Evolutionary conservation across 257 asterid genomes (phyloP), one percentile per base, ranked within the genome.

Genomic region (Phtheirospermum japonicum): DNA sequence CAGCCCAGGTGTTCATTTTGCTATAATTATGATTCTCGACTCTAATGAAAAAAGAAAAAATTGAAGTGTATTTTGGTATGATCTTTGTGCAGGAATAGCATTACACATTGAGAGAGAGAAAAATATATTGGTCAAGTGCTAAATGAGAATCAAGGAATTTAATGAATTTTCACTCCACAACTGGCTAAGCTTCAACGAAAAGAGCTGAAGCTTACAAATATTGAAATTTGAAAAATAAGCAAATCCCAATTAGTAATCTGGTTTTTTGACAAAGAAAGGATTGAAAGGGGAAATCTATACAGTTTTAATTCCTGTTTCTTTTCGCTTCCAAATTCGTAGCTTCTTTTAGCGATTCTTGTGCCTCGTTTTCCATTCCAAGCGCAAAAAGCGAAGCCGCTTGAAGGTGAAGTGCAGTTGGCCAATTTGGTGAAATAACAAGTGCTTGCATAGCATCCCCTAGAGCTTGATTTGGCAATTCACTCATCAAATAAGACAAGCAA

Each of bases 381-480:
- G 83, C 75, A 59, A 82, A 89, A 32, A 89, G 97, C 5, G 96
- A 76, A 60, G 83, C 91, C 57, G 97, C 95, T 81, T 85, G 97
- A 39, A 92, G 89, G 69, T 89, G 79, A 23, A 77, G 76, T 0
- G 93, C 97, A 30, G 90, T 83, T 37, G 88, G 93, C 99, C 97
- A 92, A 9, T 85, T 82, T 3, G 95, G 89, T 14, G 93, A 83
- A 58, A 92, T 76, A 39, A 74, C 88, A 68, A 81, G 83, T 36
- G 97, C 95, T 73, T 92, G 96, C 72, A 86, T 84, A 4, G 95
- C 97, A 73, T 92, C 99, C 50, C 82, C 85, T 1, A 92, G 76
- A 45, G 95, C 95, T 73, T 92, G 86, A 63, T 75, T 81, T 0
- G 91, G 84, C 89, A 84, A 67, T 37, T 86, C 99, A 58, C 72